Evolutionary conservation across 2,329 filamentous ascomycete species (phyloP), one percentile per base, ranked within the genome.

Genomic region (Arthrobotrys sphaeroides): DNA sequence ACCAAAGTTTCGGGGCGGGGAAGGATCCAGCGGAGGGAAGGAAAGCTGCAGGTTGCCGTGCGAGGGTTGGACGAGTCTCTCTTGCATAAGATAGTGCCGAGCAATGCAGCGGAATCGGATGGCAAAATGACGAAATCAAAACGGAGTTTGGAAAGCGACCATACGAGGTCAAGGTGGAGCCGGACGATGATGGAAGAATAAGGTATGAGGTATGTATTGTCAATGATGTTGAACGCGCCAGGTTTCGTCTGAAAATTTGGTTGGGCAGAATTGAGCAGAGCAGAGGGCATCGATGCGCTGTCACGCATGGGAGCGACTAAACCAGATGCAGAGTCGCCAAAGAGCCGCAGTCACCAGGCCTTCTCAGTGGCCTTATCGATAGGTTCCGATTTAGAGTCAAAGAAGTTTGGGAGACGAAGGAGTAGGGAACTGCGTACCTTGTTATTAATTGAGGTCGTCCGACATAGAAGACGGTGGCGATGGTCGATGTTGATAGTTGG

Each of bases 231-330:
- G 66, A 70, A 70, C 55, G 55, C 66, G 55, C 65, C 16, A 38
- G 60, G 18, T 47, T 65, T 55, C 60, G 49, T 73, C 69, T 62
- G 69, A 64, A 73, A 73, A 60, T 55, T 57, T 60, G 51, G 40
- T 51, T 66, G 62, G 69, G 57, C 16, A 31, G 24, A 47, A 55
- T 36, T 20, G 31, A 45, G 45, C 33, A 53, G 55, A 45, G 40
- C 12, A 47, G 49, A 66, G 68, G 47, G 49, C 67, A 72, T 64
- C 67, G 59, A 64, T 72, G 67, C 67, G 67, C 67, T 72, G 67
- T 72, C 67, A 72, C 59, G 67, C 59, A 65, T 20, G 26, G 51
- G 51, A 18, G 28, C 51, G 28, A n/a, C 51, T 55, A 55, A n/a
- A 38, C 51, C 51, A 13, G 31, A 55, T 55, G 16, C 51, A 55